Percentiles rank a stretch among this genome's conserved stretches.
These are phyloP conservation scores for Rhodotorula diobovata DNA, from an alignment of 768 basidiomycete species.

Conservation along the genomic window DNA sequence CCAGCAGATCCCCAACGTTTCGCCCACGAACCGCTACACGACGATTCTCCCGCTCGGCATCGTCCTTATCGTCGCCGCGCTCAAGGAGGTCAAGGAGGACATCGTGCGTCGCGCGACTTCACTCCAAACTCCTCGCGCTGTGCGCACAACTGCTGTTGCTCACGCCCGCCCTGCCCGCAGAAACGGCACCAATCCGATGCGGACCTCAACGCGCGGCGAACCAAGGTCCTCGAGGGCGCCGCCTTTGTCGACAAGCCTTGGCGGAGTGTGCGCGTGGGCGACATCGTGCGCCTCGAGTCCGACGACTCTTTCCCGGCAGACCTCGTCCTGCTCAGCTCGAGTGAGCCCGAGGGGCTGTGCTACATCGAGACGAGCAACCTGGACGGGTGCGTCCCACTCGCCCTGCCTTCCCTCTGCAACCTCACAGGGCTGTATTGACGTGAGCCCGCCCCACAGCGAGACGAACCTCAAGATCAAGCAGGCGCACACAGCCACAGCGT, in stretches of 20 bases:
- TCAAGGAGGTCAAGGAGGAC: conserved; percentile 95
- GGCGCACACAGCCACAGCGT: conserved; percentile 72
- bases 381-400: conserved; percentile 65
- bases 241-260: conserved; percentile 71
- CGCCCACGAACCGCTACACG: conserved; percentile 90
- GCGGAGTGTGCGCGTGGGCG: conserved; percentile 85
- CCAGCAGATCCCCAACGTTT: conserved; percentile 96
- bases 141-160: background rate
- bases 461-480: conserved; percentile 99
- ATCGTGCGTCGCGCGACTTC: conserved; percentile 55
- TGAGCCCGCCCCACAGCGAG: conserved; percentile 56
- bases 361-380: conserved; percentile 98
- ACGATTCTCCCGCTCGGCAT: conserved; percentile 85
- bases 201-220: conserved; percentile 76
- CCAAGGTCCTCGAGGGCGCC: conserved; percentile 67
- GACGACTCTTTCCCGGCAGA: conserved; percentile 96
- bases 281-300: conserved; percentile 81
- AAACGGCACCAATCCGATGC: conserved; percentile 96
- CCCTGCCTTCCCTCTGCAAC: too few relatives aligned
- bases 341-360: conserved; percentile 94
- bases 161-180: conserved; percentile 22
- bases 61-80: conserved; percentile 85
- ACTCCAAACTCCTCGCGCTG: background rate
- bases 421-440: background rate
- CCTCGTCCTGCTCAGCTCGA: conserved; percentile 75